Base-by-base conservation (phyloP, 495 filamentous ascomycete species). In the Amorphotheca resinae region DNA sequence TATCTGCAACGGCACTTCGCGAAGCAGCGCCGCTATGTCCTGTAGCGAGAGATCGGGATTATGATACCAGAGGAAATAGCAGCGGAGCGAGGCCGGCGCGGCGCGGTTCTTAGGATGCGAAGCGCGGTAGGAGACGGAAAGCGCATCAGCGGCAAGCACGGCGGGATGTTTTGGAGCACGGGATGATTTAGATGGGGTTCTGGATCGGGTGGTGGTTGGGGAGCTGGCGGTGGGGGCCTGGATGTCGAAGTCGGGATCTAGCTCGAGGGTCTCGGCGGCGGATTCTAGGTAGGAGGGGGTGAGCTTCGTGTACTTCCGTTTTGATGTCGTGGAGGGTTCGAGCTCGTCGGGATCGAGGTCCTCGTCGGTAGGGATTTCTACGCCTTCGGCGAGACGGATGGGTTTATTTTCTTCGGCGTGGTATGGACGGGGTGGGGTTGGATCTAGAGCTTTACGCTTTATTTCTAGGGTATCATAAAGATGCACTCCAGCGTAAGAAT, bases 401-500 rank as follows among this genome's bases (percentile, higher is more conserved):
- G 79, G 74, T 3, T 70, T 50, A 46, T 78, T 67, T 6, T 76
- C 57, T 44, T 91, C 83, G 9, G 78, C 83, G 49, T 73, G 67
- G 34, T 63, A 52, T 2, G 87, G 86, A 2, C 75, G 64, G 9
- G 81, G 83, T 16, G 86, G 87, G 2, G 63, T 63, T 12, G 86
- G 84, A 28, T 73, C 54, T 42, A 93, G 66, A 9, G 66, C 61
- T 44, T 66, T 60, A 36, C 87, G 64, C 43, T 82, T 79, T 28
- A 69, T 57, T 52, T 94, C 74, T 47, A 93, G 68, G 1, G 65
- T 60, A 39, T 82, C 66, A 55, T 72, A 91, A 21, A 93, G 67
- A 53, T 82, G 77, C 14, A 89, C 49, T 22, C 77, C 77, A 40
- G 84, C 85, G 54, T 89, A 95, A 1, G 85, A 77, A 57, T 95